Base-by-base conservation (phyloP, 2,329 filamentous ascomycete species). In the Fusarium falciforme region DNA sequence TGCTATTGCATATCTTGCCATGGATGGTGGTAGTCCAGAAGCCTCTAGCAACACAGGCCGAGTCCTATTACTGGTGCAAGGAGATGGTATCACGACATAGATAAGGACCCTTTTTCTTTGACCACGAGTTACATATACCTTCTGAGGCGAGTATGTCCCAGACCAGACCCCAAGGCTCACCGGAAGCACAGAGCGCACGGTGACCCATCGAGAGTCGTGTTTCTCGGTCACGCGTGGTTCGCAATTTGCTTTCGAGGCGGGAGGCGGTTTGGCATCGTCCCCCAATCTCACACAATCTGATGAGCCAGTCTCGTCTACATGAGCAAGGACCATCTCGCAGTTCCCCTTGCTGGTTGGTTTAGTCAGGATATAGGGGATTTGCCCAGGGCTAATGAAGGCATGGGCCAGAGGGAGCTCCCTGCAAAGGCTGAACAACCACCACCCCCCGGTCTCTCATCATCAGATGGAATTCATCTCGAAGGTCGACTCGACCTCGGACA, bases 141-240 rank as follows among this genome's bases (percentile, higher is more conserved):
- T 16, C 25, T 10, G 8, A 52, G 47, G 47, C 47, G 47, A 52
- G 47, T 55, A 29, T 61, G 59, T 47, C n/a, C 40, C 59, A 35
- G 12, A 44, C 40, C n/a, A 40, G 36, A 35, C 16, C 38, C n/a
- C 59, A 27, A 62, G 44, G 33, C 35, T 58, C 20, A 44, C 61
- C 49, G 47, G 55, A 74, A 74, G 71, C 63, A 72, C 59, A 52
- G 27, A 60, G 67, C 70, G 64, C 64, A 65, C 36, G 49, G 38
- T 62, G 61, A 67, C 58, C 59, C 54, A 60, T 57, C 52, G 61
- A 64, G 40, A 54, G 61, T 36, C 44, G 25, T 66, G 25, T 36
- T 38, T 38, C 35, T 38, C 33, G 55, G 66, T 77, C 73, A 77
- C 69, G 72, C 73, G 74, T 63, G 67, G 64, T 64, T 76, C 67